Evolutionary conservation across 192 early-diverging fungal species (phyloP).

Genomic region (Coemansia interrupta): DNA sequence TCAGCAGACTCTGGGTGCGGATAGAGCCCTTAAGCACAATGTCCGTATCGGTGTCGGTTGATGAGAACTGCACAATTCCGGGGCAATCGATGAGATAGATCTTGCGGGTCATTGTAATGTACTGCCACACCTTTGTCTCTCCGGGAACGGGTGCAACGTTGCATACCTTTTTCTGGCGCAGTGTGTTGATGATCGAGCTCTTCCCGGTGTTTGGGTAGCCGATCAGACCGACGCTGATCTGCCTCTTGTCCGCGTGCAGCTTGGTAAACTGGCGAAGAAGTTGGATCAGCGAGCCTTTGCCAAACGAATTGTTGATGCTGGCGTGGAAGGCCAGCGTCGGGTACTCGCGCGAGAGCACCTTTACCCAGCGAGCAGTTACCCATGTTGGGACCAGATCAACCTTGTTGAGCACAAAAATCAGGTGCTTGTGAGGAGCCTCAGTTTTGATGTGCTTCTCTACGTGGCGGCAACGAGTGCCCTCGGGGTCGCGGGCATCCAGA

Average conservation of each 20-base stretch:
- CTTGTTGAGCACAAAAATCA: slow-evolving; percentile 96
- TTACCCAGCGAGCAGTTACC: slow-evolving; percentile 97
- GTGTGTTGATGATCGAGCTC: slow-evolving; percentile 97
- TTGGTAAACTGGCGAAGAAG: slow-evolving; percentile 94
- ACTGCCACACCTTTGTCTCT: slow-evolving; percentile 99
- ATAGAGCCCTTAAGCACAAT: slow-evolving; percentile 97
- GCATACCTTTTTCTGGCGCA: slow-evolving; percentile 94
- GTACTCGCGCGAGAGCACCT: slow-evolving; percentile 80
- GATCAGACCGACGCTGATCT: slow-evolving; percentile 97
- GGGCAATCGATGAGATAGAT: slow-evolving; percentile 99
- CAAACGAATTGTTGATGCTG: slow-evolving; percentile 97
- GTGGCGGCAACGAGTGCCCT: slow-evolving; percentile 89
- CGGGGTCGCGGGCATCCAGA: slow-evolving; percentile 95
- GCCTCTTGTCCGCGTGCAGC: slow-evolving; percentile 95
- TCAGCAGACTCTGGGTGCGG: slow-evolving; percentile 84
- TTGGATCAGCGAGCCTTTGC: slow-evolving; percentile 95
- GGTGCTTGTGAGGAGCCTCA: slow-evolving; percentile 92
- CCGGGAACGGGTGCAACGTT: slow-evolving; percentile 97
- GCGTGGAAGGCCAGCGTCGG: slow-evolving; percentile 99
- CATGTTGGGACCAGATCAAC: slow-evolving; percentile 98
- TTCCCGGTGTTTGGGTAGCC: slow-evolving; percentile 99
- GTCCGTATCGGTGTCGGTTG: slow-evolving; percentile 88
- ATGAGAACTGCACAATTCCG: slow-evolving; percentile 86
- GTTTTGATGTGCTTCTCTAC: slow-evolving; percentile 90
- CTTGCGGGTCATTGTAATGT: slow-evolving; percentile 96